Conservation (phyloP, 192 early-diverging fungal species). For the Paraglomus occultum region DNA sequence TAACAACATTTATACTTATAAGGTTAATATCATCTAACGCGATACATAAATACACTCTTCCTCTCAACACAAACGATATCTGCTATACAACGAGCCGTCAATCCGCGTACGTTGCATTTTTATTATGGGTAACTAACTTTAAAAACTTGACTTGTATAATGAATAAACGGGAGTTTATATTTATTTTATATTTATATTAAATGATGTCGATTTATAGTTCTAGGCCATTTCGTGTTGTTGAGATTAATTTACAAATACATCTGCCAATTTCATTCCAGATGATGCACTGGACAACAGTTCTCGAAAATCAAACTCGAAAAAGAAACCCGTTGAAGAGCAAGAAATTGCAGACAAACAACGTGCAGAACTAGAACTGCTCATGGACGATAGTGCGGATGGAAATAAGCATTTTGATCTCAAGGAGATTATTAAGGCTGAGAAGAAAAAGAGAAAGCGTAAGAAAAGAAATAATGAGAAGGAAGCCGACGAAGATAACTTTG, state of each 20-base stretch:
- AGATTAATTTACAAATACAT: too few relatives aligned
- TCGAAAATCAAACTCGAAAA: slow-evolving; percentile 49
- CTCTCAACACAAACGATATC: too few relatives aligned
- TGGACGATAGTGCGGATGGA: slow-evolving; percentile 62
- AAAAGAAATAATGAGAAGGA: slow-evolving; percentile 54
- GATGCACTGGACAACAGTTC: neutral
- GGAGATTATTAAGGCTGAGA: slow-evolving; percentile 83
- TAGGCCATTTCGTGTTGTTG: too few relatives aligned
- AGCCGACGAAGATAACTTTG: slow-evolving; percentile 75
- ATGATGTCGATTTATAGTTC: too few relatives aligned
- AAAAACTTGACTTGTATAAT: too few relatives aligned
- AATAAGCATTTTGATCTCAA: slow-evolving; percentile 86
- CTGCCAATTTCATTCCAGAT: too few relatives aligned
- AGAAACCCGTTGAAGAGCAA: slow-evolving; percentile 56
- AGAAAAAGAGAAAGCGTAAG: slow-evolving; percentile 59
- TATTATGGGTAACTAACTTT: too few relatives aligned
- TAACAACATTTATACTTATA: slow-evolving; percentile 13
- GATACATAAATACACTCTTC: too few relatives aligned
- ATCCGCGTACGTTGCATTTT: too few relatives aligned
- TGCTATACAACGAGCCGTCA: too few relatives aligned
- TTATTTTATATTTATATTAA: neutral
- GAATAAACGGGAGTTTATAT: slow-evolving; percentile 37
- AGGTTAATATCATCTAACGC: too few relatives aligned
- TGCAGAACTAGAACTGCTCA: slow-evolving; percentile 83
- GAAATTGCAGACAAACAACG: slow-evolving; percentile 55